Evolutionary conservation across 1,284 basidiomycete species (phyloP).

Genomic region (Volvariella surrecta): DNA sequence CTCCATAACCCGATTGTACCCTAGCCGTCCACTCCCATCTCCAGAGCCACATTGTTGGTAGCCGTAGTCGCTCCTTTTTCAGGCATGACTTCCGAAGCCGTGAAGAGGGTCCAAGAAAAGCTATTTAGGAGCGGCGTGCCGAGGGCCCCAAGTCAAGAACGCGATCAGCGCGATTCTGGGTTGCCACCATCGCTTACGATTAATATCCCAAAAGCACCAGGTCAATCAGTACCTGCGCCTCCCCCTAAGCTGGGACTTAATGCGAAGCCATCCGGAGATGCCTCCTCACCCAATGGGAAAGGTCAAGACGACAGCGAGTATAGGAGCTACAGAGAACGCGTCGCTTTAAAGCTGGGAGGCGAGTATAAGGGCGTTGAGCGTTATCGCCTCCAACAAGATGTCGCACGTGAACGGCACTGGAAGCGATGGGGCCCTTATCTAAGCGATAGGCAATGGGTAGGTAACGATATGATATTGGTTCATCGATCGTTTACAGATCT

Average conservation of each 20-base stretch:
- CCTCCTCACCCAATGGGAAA: conserved; percentile 17
- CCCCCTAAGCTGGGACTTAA: conserved; percentile 30
- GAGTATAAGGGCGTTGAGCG: conserved; percentile 63
- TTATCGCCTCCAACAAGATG: conserved; percentile 67
- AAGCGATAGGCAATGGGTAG: conserved; percentile 94
- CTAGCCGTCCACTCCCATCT: background rate
- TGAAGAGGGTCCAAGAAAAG: conserved; percentile 67
- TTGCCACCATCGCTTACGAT: conserved; percentile 51
- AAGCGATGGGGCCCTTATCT: conserved; percentile 98
- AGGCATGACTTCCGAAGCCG: conserved; percentile 29
- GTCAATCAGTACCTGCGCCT: conserved; percentile 21
- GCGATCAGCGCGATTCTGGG: conserved; percentile 1
- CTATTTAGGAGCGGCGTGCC: conserved; percentile 49
- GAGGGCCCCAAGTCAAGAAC: conserved; percentile 13
- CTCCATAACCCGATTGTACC: too few relatives aligned
- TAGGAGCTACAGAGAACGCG: conserved; percentile 41
- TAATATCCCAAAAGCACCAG: conserved; percentile 62
- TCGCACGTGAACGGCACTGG: conserved; percentile 75
- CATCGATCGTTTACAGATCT: conserved; percentile 2
- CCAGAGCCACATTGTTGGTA: too few relatives aligned
- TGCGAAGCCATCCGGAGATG: conserved; percentile 26
- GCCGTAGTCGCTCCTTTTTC: too few relatives aligned
- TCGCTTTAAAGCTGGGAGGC: conserved; percentile 49
- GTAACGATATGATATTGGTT: conserved; percentile 19
- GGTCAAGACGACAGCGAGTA: conserved; percentile 21